A percentile compares a stretch with the other conserved stretches of the same genome.
phyloP scores from a whole-genome alignment of 345 rosid genomes.

The Citrus australasica region DNA sequence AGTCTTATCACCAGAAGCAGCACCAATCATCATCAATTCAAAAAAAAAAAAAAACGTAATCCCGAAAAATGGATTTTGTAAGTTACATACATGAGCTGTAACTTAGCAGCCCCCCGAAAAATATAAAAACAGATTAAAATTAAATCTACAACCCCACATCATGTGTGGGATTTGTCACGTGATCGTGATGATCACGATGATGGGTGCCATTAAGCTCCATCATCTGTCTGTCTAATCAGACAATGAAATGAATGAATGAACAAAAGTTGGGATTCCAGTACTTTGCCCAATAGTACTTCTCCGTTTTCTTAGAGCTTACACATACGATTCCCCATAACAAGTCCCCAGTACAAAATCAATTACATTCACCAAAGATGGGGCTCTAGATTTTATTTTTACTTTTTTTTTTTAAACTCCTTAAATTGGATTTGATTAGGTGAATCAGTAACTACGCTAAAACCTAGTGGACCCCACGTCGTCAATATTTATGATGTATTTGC shows the following conservation, averaged over 20 bases:
- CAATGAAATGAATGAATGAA: slow-evolving; percentile 2
- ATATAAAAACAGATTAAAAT: too few relatives aligned
- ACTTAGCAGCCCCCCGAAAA: too few relatives aligned
- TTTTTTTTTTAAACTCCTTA: background rate
- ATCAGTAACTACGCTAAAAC: background rate
- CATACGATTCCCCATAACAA: background rate
- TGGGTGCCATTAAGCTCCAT: background rate
- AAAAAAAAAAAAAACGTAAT: too few relatives aligned
- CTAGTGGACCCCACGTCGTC: background rate
- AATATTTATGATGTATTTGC: background rate
- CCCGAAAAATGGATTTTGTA: too few relatives aligned
- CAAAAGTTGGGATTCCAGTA: slow-evolving; percentile 6
- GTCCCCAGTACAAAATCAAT: background rate
- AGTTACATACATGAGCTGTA: too few relatives aligned
- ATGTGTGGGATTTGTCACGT: slow-evolving; percentile 17
- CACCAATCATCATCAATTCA: slow-evolving; percentile 10
- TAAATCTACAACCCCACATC: too few relatives aligned
- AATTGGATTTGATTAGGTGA: background rate
- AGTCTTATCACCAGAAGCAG: slow-evolving; percentile 33
- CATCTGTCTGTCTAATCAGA: slow-evolving; percentile 19
- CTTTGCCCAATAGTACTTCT: slow-evolving; percentile 15
- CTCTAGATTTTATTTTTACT: background rate
- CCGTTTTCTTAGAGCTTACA: slow-evolving; percentile 7
- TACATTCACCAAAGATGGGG: background rate
- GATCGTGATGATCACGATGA: slow-evolving; percentile 2